These are phyloP conservation scores for Pleurotus djamor DNA, from an alignment of 768 basidiomycete species.

Conservation along the genomic window DNA sequence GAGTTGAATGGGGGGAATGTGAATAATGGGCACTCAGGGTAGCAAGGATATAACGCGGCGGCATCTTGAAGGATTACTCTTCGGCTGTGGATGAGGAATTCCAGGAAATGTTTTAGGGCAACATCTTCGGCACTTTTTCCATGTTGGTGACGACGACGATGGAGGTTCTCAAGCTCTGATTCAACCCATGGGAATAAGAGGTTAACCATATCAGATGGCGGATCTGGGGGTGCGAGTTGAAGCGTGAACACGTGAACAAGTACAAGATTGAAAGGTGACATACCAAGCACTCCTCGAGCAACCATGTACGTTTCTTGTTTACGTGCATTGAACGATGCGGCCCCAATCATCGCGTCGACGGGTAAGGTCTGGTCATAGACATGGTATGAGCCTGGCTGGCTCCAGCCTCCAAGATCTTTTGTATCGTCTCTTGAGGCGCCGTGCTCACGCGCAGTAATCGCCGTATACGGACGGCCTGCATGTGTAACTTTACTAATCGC, in stretches of 20 bases:
- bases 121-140: conserved; percentile 17
- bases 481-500: conserved; percentile 27
- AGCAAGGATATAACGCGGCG: conserved; percentile 20
- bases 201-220: conserved; percentile 5
- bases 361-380: conserved; percentile 27
- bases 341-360: conserved; percentile 22
- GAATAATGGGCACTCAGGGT: conserved; percentile 21
- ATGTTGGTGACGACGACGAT: neutral
- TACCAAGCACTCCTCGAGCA: conserved; percentile 18
- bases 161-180: conserved; percentile 11
- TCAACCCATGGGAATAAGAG: conserved; percentile 26
- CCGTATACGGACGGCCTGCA: conserved; percentile 22
- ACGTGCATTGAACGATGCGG: conserved; percentile 24
- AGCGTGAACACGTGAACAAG: neutral
- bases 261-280: conserved; percentile 4
- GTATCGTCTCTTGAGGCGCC: conserved; percentile 20
- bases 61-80: conserved; percentile 30
- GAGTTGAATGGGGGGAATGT: conserved; percentile 23
- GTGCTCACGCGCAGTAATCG: conserved; percentile 22
- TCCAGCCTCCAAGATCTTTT: conserved; percentile 31
- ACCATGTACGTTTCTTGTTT: conserved; percentile 23
- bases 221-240: conserved; percentile 16
- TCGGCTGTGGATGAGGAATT: conserved; percentile 19
- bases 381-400: conserved; percentile 18
- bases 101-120: conserved; percentile 23